These are phyloP conservation scores for Monilinia laxa DNA, from an alignment of 2,329 filamentous ascomycete genomes.

Conservation along the genomic window DNA sequence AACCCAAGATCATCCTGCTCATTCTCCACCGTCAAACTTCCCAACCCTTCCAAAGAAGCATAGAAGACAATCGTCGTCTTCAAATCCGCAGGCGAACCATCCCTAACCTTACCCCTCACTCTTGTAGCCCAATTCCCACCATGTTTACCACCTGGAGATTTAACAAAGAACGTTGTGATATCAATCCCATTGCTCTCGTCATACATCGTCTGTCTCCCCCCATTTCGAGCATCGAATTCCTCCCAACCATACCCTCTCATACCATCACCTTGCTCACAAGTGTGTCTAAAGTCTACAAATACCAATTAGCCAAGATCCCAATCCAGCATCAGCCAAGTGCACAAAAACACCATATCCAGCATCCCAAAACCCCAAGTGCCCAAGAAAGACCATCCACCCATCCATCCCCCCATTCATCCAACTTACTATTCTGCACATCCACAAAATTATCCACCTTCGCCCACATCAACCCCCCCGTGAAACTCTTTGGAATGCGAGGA, in stretches of 20 bases:
- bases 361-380: background rate
- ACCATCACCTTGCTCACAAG: conserved; percentile 91
- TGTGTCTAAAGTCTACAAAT: conserved; percentile 77
- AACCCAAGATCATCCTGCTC: conserved; percentile 55
- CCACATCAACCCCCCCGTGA: conserved; percentile 87
- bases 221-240: conserved; percentile 85
- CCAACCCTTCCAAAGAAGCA: conserved; percentile 73
- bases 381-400: background rate
- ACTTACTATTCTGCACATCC: conserved; percentile 72
- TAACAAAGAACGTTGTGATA: conserved; percentile 90
- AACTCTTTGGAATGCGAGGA: conserved; percentile 75
- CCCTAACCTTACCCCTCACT: conserved; percentile 76
- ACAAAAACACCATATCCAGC: background rate
- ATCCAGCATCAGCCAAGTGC: background rate
- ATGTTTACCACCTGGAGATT: conserved; percentile 79
- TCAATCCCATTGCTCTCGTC: conserved; percentile 86
- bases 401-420: no score
- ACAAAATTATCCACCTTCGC: conserved; percentile 76
- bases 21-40: conserved; percentile 61
- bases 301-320: conserved; percentile 26
- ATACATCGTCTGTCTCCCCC: conserved; percentile 86
- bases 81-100: conserved; percentile 63
- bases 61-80: conserved; percentile 83
- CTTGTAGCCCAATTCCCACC: conserved; percentile 91
- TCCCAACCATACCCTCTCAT: conserved; percentile 98